Percentiles rank a stretch among this genome's conserved stretches.
phyloP scores from a whole-genome alignment of 2,329 filamentous ascomycete species.

The Lecanosticta acicola region DNA sequence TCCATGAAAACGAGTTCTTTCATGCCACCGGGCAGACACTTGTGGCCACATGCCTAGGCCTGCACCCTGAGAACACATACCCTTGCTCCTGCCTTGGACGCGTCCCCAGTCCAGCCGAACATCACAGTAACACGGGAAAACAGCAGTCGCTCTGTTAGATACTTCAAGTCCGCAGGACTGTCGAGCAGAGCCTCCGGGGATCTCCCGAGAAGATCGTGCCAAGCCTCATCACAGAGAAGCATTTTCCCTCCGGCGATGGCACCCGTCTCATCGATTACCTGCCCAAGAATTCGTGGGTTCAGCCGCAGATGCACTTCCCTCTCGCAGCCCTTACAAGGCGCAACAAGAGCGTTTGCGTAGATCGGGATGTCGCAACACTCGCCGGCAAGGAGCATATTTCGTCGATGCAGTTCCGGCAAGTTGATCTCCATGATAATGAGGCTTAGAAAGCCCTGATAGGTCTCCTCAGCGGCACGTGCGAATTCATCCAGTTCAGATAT shows the following conservation, averaged over 20 bases:
- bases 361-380: slow-evolving; percentile 51
- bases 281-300: slow-evolving; percentile 42
- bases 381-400: slow-evolving; percentile 42
- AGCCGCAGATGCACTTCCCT: slow-evolving; percentile 33
- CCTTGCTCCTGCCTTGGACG: slow-evolving; percentile 27
- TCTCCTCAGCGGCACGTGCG: slow-evolving; percentile 33
- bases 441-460: slow-evolving; percentile 41
- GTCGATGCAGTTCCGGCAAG: slow-evolving; percentile 36
- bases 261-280: slow-evolving; percentile 52
- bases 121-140: slow-evolving; percentile 51
- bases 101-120: slow-evolving; percentile 48
- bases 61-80: slow-evolving; percentile 40
- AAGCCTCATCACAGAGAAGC: slow-evolving; percentile 50
- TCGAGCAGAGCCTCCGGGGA: slow-evolving; percentile 40
- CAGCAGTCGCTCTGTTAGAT: slow-evolving; percentile 48
- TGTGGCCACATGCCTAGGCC: too few relatives aligned
- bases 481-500: slow-evolving; percentile 44
- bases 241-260: slow-evolving; percentile 48
- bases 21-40: too few relatives aligned
- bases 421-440: slow-evolving; percentile 41
- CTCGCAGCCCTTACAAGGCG: slow-evolving; percentile 40
- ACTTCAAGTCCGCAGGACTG: slow-evolving; percentile 37
- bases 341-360: slow-evolving; percentile 46
- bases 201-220: slow-evolving; percentile 47
- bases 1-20: too few relatives aligned